Evolutionary conservation across 2,329 filamentous ascomycete genomes (phyloP).

Genomic region (Thelonectria rubi): DNA sequence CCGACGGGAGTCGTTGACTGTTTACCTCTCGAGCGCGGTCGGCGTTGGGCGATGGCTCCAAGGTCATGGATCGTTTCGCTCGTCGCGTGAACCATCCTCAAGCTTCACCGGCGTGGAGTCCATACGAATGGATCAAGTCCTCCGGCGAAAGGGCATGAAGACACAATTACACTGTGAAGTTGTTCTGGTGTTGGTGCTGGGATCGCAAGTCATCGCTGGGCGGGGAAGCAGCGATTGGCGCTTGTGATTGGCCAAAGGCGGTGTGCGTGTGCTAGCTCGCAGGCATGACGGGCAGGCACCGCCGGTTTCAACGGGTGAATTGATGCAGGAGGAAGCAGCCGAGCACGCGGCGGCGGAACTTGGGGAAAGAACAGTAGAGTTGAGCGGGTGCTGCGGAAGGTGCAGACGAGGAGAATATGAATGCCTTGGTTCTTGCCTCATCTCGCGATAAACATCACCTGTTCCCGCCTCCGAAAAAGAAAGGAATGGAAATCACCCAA

Average conservation of each 20-base stretch:
- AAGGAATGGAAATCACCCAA: neutral
- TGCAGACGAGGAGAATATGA: constrained; percentile 7
- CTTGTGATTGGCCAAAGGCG: neutral
- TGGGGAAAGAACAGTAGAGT: neutral
- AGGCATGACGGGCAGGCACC: neutral
- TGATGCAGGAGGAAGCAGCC: neutral
- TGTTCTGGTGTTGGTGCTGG: constrained; percentile 2
- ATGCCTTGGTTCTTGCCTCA: constrained; percentile 6
- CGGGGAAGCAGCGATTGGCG: neutral
- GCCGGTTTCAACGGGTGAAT: neutral
- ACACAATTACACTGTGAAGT: neutral
- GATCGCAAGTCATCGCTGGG: neutral
- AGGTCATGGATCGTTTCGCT: constrained; percentile 1
- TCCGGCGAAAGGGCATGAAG: neutral
- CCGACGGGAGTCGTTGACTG: neutral
- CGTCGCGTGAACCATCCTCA: neutral
- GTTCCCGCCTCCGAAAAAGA: constrained; percentile 5
- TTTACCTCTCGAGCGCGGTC: neutral
- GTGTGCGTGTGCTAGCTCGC: neutral
- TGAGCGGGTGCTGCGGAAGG: neutral
- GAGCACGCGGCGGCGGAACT: no score
- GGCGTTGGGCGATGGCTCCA: neutral
- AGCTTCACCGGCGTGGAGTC: neutral
- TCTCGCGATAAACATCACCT: constrained; percentile 6
- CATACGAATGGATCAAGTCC: neutral